Conservation (phyloP, 2,329 filamentous ascomycete species). For the Emergomyces orientalis region DNA sequence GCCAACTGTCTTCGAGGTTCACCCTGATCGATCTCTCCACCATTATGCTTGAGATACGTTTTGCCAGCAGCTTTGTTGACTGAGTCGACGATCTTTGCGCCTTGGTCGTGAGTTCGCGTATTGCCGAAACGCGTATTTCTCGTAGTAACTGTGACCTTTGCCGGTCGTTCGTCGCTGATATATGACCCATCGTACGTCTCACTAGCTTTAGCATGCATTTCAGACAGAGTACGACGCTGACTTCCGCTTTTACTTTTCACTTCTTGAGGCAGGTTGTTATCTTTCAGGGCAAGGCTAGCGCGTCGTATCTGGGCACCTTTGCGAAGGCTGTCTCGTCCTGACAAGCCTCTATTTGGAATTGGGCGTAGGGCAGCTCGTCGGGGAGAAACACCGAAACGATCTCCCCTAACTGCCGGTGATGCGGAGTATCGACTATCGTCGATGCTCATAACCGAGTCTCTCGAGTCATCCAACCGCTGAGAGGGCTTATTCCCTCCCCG, state of each 20-base stretch:
- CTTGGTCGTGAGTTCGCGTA: conserved; percentile 32
- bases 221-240: conserved; percentile 44
- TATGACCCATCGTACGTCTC: conserved; percentile 46
- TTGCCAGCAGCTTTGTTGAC: conserved; percentile 32
- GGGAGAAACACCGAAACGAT: conserved; percentile 19
- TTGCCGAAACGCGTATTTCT: conserved; percentile 49
- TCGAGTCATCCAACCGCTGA: conserved; percentile 40
- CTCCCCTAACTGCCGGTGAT: conserved; percentile 29
- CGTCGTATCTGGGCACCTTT: conserved; percentile 35
- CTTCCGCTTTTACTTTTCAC: conserved; percentile 31
- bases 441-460: conserved; percentile 41
- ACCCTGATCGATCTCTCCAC: background rate
- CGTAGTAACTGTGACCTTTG: conserved; percentile 34
- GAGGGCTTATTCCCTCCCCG: conserved; percentile 39
- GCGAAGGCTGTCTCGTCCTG: conserved; percentile 28
- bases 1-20: conserved; percentile 16
- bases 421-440: conserved; percentile 37
- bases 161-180: conserved; percentile 42
- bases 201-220: conserved; percentile 46
- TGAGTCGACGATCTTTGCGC: conserved; percentile 32
- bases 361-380: conserved; percentile 26
- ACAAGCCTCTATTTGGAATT: conserved; percentile 20
- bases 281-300: conserved; percentile 33
- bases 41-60: conserved; percentile 23
- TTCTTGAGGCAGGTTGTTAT: conserved; percentile 32